phyloP scores from a whole-genome alignment of 202 grass and related monocot species.

The Dendrocalamus latiflorus region DNA sequence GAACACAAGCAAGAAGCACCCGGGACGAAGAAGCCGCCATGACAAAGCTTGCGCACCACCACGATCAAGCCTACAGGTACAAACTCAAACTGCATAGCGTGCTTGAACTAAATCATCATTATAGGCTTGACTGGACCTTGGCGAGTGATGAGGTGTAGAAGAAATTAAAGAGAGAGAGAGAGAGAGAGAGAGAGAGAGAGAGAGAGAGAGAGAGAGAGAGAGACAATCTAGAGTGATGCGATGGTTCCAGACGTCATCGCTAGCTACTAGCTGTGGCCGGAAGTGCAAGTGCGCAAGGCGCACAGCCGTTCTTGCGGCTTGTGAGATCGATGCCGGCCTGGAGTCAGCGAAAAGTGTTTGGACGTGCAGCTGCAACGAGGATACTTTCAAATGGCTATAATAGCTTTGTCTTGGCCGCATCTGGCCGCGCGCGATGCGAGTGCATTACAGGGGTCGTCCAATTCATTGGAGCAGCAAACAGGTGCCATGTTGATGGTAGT shows the following conservation, averaged over 20 bases:
- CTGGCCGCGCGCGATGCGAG: not conserved
- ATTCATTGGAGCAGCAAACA: too few relatives aligned
- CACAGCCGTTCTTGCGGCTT: not conserved
- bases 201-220: not conserved
- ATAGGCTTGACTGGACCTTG: not conserved
- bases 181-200: not conserved
- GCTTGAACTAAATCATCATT: not conserved
- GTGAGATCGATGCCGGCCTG: not conserved
- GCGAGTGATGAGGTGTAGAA: constrained; percentile 5
- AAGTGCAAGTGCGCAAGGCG: not conserved
- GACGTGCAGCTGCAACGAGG: not conserved
- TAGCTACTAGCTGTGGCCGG: too few relatives aligned
- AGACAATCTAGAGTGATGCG: not conserved
- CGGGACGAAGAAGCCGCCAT: not conserved
- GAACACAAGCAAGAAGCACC: not conserved
- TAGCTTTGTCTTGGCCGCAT: not conserved
- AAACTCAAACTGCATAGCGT: not conserved
- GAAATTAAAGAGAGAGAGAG: too few relatives aligned
- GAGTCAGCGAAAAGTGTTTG: not conserved
- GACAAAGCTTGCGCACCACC: not conserved
- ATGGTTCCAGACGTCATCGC: not conserved
- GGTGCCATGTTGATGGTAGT: too few relatives aligned
- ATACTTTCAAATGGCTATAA: not conserved
- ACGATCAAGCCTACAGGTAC: too few relatives aligned
- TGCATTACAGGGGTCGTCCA: too few relatives aligned